Evolutionary conservation across 441 rosid species (phyloP), one percentile per base, ranked within the genome.

Genomic region (California macrophylla): DNA sequence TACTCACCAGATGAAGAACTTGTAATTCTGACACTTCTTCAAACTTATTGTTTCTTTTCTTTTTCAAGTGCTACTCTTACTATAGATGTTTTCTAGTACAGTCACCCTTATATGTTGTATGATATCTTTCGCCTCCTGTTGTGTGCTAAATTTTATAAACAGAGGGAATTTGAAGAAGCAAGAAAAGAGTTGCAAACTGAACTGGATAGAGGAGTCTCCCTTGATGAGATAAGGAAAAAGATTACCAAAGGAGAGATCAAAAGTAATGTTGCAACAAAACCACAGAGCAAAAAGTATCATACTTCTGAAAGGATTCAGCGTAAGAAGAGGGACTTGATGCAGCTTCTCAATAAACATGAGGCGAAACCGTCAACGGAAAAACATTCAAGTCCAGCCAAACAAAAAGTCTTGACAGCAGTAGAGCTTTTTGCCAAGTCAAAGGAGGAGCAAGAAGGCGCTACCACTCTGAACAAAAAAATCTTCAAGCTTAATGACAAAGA

Each of bases 141-240:
- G 18, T 63, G 28, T 36, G 28, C 38, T 64, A 38, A 0, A 25
- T 8, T 42, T 21, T 24, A 8, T 71, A 21, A 74, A 54, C 71
- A 89, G 95, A 79, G 72, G 70, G 95, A 89, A 77, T 85, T 87
- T 52, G 89, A 85, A 79, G 89, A 85, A 79, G 96, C 96, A 52
- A 87, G 88, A 79, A 71, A 72, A 75, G 96, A 87, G 42, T 72
- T 89, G 79, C 83, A 76, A 77, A 74, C 84, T 72, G 91, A 89
- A 77, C 76, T 87, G 68, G 81, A 79, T 66, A 85, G 80, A 71
- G 96, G 92, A 30, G 77, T 64, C 24, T 71, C 91, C 40, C 71
- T 89, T 68, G 86, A 85, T 70, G 90, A 86, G 69, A 77, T 78
- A 72, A 75, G 80, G 69, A 85, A 76, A 74, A 87, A 80, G 75